Percentiles rank a stretch among this genome's conserved stretches.
Conservation (phyloP, 2,329 filamentous ascomycete genomes). For the Diaporthe ampelina region DNA sequence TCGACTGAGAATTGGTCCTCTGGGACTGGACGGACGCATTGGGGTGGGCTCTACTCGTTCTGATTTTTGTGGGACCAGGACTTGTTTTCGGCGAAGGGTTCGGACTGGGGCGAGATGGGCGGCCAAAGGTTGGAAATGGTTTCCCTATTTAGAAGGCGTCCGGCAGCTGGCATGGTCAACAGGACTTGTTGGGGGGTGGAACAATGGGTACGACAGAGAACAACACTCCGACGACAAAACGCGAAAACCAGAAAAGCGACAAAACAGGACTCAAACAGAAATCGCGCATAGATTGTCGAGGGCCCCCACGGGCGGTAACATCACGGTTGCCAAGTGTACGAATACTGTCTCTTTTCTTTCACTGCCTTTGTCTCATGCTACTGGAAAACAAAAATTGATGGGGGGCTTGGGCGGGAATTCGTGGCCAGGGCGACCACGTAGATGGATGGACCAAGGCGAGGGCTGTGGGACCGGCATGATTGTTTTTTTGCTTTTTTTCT, state of each 20-base stretch:
- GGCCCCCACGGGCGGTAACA: slow-evolving; percentile 41
- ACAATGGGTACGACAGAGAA: slow-evolving; percentile 35
- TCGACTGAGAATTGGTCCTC: slow-evolving; percentile 25
- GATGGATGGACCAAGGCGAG: slow-evolving; percentile 27
- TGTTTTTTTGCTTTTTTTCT: neutral
- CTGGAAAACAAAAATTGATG: slow-evolving; percentile 33
- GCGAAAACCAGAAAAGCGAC: slow-evolving; percentile 36
- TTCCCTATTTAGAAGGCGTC: slow-evolving; percentile 39
- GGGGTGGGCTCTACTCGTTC: slow-evolving; percentile 16
- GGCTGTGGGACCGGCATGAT: slow-evolving; percentile 5
- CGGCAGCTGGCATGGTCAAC: slow-evolving; percentile 36
- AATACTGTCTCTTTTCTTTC: slow-evolving; percentile 31
- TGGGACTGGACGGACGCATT: slow-evolving; percentile 31
- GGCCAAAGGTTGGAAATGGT: slow-evolving; percentile 28
- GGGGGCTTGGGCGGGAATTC: slow-evolving; percentile 21
- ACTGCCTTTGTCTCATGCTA: slow-evolving; percentile 30
- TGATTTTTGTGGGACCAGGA: slow-evolving; percentile 23
- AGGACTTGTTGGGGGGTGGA: slow-evolving; percentile 32
- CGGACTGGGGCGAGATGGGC: slow-evolving; percentile 19
- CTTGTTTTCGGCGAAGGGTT: slow-evolving; percentile 34
- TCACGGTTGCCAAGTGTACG: slow-evolving; percentile 39
- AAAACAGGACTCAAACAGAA: slow-evolving; percentile 37
- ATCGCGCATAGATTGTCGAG: slow-evolving; percentile 41
- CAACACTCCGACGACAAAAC: slow-evolving; percentile 36
- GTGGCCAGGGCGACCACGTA: slow-evolving; percentile 32